Conservation (phyloP, 208 protist genomes). For the Trypanosoma avium region DNA sequence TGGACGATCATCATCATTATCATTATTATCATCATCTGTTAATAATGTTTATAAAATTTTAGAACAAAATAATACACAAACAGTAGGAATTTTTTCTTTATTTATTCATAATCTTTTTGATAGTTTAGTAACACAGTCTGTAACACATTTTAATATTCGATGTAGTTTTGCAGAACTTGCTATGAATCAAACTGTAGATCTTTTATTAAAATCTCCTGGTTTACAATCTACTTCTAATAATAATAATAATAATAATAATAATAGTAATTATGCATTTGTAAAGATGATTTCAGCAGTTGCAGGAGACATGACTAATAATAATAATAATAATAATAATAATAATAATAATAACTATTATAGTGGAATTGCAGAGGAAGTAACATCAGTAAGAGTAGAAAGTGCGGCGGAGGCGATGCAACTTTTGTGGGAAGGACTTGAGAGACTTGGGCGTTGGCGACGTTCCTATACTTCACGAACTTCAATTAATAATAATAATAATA, state of each 20-base stretch:
- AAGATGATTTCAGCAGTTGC: constrained; percentile 5
- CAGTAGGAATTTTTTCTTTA: constrained; percentile 20
- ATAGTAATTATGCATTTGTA: background rate
- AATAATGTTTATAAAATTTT: too few species aligned
- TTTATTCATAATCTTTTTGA: constrained; percentile 27
- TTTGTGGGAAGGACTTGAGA: constrained; percentile 6
- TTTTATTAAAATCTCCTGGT: constrained; percentile 5
- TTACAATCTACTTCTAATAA: background rate
- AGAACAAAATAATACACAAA: background rate
- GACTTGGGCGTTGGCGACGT: constrained; percentile 7
- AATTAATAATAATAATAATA: background rate
- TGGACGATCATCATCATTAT: background rate
- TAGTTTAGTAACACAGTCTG: constrained; percentile 19
- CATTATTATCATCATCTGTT: background rate
- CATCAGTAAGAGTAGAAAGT: background rate
- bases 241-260: background rate
- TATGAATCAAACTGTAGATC: constrained; percentile 23
- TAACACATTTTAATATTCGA: constrained; percentile 29
- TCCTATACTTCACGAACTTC: background rate
- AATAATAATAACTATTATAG: too few species aligned
- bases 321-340: too few species aligned
- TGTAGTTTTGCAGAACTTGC: constrained; percentile 25
- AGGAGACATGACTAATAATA: too few species aligned
- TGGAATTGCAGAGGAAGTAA: constrained; percentile 9
- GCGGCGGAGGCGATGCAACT: constrained; percentile 4